A percentile compares a stretch with the other conserved stretches of the same genome.
These are phyloP conservation scores for Colletotrichum liriopes DNA, from an alignment of 2,329 filamentous ascomycete genomes.

Conservation along the genomic window DNA sequence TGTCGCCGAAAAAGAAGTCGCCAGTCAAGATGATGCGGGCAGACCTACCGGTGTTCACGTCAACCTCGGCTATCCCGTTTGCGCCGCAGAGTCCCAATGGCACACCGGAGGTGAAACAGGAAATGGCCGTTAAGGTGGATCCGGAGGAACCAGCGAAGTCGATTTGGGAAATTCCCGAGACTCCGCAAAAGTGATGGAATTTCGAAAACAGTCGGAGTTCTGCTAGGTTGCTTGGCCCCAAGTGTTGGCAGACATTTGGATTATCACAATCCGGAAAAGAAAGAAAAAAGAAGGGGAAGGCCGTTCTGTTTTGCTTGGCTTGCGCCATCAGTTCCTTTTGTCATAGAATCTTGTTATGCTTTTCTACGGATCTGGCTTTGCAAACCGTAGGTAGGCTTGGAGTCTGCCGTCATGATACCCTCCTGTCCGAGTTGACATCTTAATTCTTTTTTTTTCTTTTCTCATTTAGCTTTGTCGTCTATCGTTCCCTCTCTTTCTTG, in stretches of 20 bases:
- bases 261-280: background rate
- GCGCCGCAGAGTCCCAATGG: slow-evolving; percentile 48
- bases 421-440: slow-evolving; percentile 32
- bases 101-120: background rate
- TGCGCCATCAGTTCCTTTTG: background rate
- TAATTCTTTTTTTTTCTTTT: background rate
- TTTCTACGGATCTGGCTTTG: slow-evolving; percentile 21
- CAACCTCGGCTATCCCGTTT: slow-evolving; percentile 66
- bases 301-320: slow-evolving; percentile 14
- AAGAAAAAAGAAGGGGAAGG: background rate
- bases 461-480: background rate
- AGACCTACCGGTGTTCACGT: slow-evolving; percentile 57
- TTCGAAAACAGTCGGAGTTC: background rate
- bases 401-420: slow-evolving; percentile 38
- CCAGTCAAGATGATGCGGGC: slow-evolving; percentile 51
- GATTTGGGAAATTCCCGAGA: slow-evolving; percentile 54
- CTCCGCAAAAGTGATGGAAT: slow-evolving; percentile 46
- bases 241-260: background rate
- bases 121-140: slow-evolving; percentile 30
- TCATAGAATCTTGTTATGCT: slow-evolving; percentile 13
- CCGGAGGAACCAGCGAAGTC: slow-evolving; percentile 42
- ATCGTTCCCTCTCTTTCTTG: slow-evolving; percentile 2
- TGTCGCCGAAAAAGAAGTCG: slow-evolving; percentile 21
- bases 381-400: slow-evolving; percentile 14
- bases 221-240: background rate